A percentile compares a stretch with the other conserved stretches of the same genome.
Evolutionary conservation across 2,329 filamentous ascomycete species (phyloP).

Genomic region (Aschersonia sp.): DNA sequence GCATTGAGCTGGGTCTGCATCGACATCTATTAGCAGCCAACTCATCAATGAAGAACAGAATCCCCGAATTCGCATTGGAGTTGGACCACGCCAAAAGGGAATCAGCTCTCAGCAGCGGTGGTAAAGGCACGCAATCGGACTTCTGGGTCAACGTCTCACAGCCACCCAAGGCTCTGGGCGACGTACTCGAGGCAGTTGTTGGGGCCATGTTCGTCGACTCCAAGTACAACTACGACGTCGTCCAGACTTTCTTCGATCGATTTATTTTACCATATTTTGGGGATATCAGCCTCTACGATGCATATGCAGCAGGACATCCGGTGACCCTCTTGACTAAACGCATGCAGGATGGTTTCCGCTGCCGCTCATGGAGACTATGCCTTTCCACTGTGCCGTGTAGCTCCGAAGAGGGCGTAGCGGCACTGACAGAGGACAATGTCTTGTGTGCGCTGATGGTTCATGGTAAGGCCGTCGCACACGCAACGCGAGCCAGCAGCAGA

Average conservation of each 20-base stretch:
- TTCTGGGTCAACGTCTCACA: conserved; percentile 54
- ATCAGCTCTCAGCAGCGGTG: conserved; percentile 13
- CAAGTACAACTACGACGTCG: conserved; percentile 57
- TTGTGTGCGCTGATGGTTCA: conserved; percentile 69
- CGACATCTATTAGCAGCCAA: conserved; percentile 50
- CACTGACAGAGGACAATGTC: conserved; percentile 34
- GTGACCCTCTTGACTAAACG: conserved; percentile 56
- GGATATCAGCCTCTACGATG: conserved; percentile 79
- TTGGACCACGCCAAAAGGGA: conserved; percentile 34
- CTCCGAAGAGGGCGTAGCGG: conserved; percentile 25
- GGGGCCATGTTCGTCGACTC: conserved; percentile 89
- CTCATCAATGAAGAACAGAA: conserved; percentile 22
- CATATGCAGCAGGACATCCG: conserved; percentile 75
- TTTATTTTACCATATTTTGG: conserved; percentile 67
- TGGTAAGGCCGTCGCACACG: conserved; percentile 47
- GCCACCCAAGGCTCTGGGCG: conserved; percentile 64
- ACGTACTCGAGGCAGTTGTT: conserved; percentile 79
- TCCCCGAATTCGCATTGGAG: conserved; percentile 41
- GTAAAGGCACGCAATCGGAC: conserved; percentile 27
- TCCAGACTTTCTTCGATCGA: conserved; percentile 62
- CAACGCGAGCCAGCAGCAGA: conserved; percentile 45
- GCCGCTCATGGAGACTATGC: conserved; percentile 42
- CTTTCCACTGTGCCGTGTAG: conserved; percentile 25
- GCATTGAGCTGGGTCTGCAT: conserved; percentile 66
- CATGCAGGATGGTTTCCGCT: conserved; percentile 51